These are phyloP conservation scores for Neurospora sp. DNA, from an alignment of 495 filamentous ascomycete species.

Conservation along the genomic window DNA sequence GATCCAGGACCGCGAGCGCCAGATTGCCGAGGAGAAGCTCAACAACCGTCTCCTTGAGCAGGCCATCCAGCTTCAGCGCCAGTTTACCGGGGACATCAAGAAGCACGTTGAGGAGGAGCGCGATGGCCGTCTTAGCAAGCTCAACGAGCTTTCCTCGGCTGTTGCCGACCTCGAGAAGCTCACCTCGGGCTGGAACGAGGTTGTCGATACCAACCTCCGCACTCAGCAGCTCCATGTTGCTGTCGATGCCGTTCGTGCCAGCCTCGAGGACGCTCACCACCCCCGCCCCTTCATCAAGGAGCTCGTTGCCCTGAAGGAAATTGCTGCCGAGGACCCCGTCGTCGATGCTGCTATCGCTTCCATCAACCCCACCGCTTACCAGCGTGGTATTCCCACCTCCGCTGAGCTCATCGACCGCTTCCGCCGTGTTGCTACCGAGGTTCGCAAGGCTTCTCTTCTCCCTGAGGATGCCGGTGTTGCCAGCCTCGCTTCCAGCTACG, in stretches of 20 bases:
- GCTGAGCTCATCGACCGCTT: slow-evolving; percentile 89
- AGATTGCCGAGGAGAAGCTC: slow-evolving; percentile 67
- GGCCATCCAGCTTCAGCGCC: slow-evolving; percentile 73
- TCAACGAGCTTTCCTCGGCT: slow-evolving; percentile 64
- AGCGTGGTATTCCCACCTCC: slow-evolving; percentile 74
- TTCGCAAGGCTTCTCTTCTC: slow-evolving; percentile 83
- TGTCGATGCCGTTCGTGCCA: slow-evolving; percentile 80
- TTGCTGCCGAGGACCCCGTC: slow-evolving; percentile 70
- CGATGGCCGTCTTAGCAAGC: slow-evolving; percentile 72
- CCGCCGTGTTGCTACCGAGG: slow-evolving; percentile 85
- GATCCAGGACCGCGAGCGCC: slow-evolving; percentile 62
- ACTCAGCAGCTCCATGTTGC: slow-evolving; percentile 94
- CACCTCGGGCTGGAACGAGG: slow-evolving; percentile 71
- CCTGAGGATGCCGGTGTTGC: slow-evolving; percentile 91
- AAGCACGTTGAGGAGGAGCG: slow-evolving; percentile 83
- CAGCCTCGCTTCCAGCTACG: slow-evolving; percentile 77
- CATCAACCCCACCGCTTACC: slow-evolving; percentile 89
- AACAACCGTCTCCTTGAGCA: slow-evolving; percentile 86
- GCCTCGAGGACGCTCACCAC: slow-evolving; percentile 60
- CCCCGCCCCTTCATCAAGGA: slow-evolving; percentile 82
- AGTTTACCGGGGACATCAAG: slow-evolving; percentile 68
- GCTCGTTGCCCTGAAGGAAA: slow-evolving; percentile 87
- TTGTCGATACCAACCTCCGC: slow-evolving; percentile 79
- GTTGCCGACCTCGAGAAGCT: slow-evolving; percentile 77
- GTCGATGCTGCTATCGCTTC: slow-evolving; percentile 85